phyloP scores from a whole-genome alignment of 192 early-diverging fungal species.

The Cladochytrium replicatum region DNA sequence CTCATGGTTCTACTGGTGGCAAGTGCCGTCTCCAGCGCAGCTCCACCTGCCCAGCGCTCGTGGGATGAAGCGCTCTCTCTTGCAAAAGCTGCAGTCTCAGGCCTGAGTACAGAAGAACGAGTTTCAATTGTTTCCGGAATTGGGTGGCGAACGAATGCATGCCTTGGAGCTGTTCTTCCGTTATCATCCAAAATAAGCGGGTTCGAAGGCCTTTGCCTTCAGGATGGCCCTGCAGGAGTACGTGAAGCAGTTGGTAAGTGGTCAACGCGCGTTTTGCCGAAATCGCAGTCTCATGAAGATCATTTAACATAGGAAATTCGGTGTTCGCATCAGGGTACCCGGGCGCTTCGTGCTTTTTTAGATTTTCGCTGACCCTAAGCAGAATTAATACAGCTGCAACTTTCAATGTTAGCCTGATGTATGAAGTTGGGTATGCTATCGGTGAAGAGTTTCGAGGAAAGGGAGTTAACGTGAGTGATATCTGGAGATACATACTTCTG shows the following conservation, averaged over 20 bases:
- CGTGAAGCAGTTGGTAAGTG: too few relatives aligned
- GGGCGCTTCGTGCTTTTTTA: constrained; percentile 25
- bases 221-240: constrained; percentile 43
- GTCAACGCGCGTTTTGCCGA: too few relatives aligned
- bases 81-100: constrained; percentile 22
- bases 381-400: constrained; percentile 53
- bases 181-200: too few relatives aligned
- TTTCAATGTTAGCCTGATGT: constrained; percentile 40
- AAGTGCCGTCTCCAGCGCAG: too few relatives aligned
- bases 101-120: constrained; percentile 33
- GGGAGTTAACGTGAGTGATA: constrained; percentile 42
- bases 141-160: constrained; percentile 31
- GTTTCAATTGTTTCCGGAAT: constrained; percentile 33
- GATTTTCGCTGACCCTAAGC: constrained; percentile 13
- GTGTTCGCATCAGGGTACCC: constrained; percentile 25
- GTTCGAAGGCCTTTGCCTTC: constrained; percentile 52
- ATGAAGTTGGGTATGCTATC: constrained; percentile 30
- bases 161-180: constrained; percentile 46
- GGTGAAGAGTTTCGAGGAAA: constrained; percentile 45
- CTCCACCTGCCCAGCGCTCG: constrained; percentile 14
- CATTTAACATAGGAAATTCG: too few relatives aligned
- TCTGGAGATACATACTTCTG: too few relatives aligned
- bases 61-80: constrained; percentile 12
- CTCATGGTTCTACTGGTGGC: too few relatives aligned
- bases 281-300: too few relatives aligned